Conservation (phyloP, 208 protist genomes). For the Wallacemonas collosoma region DNA sequence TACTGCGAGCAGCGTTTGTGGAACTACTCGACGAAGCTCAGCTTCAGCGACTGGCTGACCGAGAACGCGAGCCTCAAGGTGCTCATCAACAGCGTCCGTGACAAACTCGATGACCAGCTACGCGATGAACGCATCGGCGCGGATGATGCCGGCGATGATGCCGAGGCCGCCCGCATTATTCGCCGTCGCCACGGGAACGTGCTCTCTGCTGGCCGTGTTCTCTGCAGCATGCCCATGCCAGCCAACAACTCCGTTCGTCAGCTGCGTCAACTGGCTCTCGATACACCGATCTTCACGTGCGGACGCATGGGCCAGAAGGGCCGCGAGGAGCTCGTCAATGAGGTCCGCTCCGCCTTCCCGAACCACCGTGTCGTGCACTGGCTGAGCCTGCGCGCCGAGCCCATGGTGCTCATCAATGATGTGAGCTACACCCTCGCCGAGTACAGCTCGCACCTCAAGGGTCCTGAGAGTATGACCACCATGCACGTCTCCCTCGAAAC, state of each 20-base stretch:
- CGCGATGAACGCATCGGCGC: conserved; percentile 64
- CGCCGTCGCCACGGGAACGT: conserved; percentile 77
- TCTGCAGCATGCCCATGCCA: conserved; percentile 70
- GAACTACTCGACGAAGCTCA: conserved; percentile 50
- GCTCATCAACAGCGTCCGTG: conserved; percentile 69
- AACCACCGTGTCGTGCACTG: conserved; percentile 60
- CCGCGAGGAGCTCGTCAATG: conserved; percentile 46
- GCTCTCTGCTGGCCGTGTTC: conserved; percentile 75
- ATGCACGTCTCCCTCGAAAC: conserved; percentile 84
- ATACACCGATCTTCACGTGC: conserved; percentile 85
- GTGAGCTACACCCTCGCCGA: conserved; percentile 78
- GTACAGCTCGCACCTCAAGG: conserved; percentile 42
- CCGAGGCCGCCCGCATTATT: conserved; percentile 52
- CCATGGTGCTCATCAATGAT: conserved; percentile 87
- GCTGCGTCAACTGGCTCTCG: conserved; percentile 79
- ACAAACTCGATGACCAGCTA: conserved; percentile 77
- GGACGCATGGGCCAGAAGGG: conserved; percentile 48
- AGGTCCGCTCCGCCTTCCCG: conserved; percentile 63
- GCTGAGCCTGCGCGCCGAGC: conserved; percentile 85
- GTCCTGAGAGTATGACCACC: conserved; percentile 47
- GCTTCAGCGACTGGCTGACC: conserved; percentile 72
- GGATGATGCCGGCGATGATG: conserved; percentile 37
- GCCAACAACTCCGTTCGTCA: conserved; percentile 5
- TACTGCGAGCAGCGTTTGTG: conserved; percentile 91
- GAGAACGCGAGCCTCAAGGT: conserved; percentile 70